phyloP scores from a whole-genome alignment of 1,284 basidiomycete species.

The Meripilus lineatus region DNA sequence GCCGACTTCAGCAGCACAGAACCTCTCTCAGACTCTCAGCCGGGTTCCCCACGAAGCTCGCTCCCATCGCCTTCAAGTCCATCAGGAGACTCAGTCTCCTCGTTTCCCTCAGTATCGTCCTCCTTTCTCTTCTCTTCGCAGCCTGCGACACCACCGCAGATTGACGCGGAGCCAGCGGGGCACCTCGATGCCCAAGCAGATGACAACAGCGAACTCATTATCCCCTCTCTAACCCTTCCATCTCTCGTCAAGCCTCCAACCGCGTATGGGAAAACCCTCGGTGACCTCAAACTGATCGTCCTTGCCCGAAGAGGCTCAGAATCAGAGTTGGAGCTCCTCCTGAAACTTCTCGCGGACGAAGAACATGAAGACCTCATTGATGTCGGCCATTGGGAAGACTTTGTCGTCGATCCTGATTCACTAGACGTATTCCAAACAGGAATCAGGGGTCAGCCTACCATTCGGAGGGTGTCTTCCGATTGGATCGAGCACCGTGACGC shows the following conservation, averaged over 20 bases:
- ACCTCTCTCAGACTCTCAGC: conserved; percentile 28
- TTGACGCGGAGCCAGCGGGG: conserved; percentile 23
- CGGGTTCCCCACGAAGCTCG: conserved; percentile 51
- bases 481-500: conserved; percentile 63
- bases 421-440: conserved; percentile 18
- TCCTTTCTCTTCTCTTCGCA: conserved; percentile 74
- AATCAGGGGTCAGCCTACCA: conserved; percentile 8
- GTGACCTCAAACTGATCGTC: conserved; percentile 52
- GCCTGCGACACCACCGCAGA: conserved; percentile 50
- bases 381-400: conserved; percentile 48
- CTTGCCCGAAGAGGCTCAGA: conserved; percentile 22
- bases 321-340: conserved; percentile 7
- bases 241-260: conserved; percentile 53
- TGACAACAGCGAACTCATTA: conserved; percentile 50
- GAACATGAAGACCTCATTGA: conserved; percentile 65
- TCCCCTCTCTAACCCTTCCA: conserved; percentile 64
- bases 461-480: conserved; percentile 56
- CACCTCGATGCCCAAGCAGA: conserved; percentile 34
- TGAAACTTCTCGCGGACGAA: conserved; percentile 31
- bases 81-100: conserved; percentile 55
- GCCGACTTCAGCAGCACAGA: conserved; percentile 16
- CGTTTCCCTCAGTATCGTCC: conserved; percentile 66
- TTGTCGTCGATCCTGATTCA: conserved; percentile 27
- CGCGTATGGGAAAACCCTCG: conserved; percentile 58
- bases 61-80: conserved; percentile 52